These are phyloP conservation scores for Aphanomyces stellatus DNA, from an alignment of 352 stramenopile genomes.

Conservation along the genomic window DNA sequence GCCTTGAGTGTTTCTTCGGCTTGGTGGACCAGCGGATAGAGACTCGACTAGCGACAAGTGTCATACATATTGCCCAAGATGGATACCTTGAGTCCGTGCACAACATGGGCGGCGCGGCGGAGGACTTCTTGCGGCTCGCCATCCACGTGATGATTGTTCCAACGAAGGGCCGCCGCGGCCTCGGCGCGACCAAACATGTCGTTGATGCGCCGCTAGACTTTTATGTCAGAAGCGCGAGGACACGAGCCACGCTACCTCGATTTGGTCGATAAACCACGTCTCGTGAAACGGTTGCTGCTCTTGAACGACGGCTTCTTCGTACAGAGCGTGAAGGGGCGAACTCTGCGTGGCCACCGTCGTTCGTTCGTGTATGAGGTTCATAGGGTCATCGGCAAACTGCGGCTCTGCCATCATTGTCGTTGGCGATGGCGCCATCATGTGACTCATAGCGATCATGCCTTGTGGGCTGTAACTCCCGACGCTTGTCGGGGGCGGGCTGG, in stretches of 20 bases:
- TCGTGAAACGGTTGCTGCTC: neutral
- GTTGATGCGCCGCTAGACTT: slow-evolving; percentile 4
- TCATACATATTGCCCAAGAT: no score
- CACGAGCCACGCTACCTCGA: neutral
- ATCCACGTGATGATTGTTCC: slow-evolving; percentile 3
- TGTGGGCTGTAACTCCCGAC: no score
- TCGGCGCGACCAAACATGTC: slow-evolving; percentile 12
- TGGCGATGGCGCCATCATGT: no score
- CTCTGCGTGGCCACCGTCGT: neutral
- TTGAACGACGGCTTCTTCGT: no score
- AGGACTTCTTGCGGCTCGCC: neutral
- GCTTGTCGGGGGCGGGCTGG: neutral
- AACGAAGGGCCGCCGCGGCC: neutral
- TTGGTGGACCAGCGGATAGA: slow-evolving; percentile 14
- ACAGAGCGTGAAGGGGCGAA: neutral
- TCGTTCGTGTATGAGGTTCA: no score
- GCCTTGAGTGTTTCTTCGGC: slow-evolving; percentile 5
- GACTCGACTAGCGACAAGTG: slow-evolving; percentile 13
- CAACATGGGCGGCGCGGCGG: neutral
- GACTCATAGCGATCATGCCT: no score
- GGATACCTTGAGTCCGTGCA: slow-evolving; percentile 14
- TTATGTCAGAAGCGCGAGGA: neutral
- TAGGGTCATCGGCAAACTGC: no score
- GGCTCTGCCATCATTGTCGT: no score
- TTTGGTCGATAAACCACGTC: slow-evolving; percentile 15